These are phyloP conservation scores for Eucalyptus marginata DNA, from an alignment of 345 rosid genomes.

Conservation along the genomic window DNA sequence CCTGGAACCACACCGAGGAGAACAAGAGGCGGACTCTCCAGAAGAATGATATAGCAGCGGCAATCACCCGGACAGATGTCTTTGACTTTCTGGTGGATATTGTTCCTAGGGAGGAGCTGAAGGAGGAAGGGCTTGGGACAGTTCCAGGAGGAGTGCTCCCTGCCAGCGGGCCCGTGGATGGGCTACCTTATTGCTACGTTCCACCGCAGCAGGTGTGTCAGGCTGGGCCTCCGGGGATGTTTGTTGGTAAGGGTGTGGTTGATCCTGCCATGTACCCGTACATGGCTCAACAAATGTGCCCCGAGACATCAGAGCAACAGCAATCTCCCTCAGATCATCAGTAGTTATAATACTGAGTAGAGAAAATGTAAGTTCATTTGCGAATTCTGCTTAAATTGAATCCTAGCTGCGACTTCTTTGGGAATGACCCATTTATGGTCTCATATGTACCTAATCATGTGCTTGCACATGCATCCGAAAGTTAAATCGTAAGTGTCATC, in stretches of 20 bases:
- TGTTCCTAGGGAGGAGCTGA: constrained; percentile 87
- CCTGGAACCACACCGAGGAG: constrained; percentile 98
- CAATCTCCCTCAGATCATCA: constrained; percentile 56
- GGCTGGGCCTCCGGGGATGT: constrained; percentile 70
- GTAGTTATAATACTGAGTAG: neutral
- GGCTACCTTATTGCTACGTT: constrained; percentile 62
- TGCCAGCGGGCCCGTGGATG: constrained; percentile 53
- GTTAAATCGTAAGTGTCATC: neutral
- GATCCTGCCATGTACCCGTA: constrained; percentile 68
- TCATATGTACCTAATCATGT: neutral
- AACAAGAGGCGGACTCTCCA: constrained; percentile 93
- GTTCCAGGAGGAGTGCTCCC: constrained; percentile 47
- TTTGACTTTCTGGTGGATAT: constrained; percentile 92
- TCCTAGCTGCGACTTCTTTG: neutral
- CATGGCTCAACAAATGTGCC: constrained; percentile 71
- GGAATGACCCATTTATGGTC: neutral
- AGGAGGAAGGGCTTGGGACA: constrained; percentile 70
- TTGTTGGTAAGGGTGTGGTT: constrained; percentile 69
- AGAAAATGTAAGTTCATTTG: neutral
- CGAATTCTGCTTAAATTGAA: neutral
- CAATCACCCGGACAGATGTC: constrained; percentile 86
- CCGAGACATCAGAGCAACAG: constrained; percentile 63
- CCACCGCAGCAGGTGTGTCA: constrained; percentile 48
- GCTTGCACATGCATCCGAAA: neutral
- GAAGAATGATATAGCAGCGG: constrained; percentile 94